A percentile compares a stretch with the other conserved stretches of the same genome.
Conservation (phyloP, 345 rosid genomes). For the Adansonia digitata region DNA sequence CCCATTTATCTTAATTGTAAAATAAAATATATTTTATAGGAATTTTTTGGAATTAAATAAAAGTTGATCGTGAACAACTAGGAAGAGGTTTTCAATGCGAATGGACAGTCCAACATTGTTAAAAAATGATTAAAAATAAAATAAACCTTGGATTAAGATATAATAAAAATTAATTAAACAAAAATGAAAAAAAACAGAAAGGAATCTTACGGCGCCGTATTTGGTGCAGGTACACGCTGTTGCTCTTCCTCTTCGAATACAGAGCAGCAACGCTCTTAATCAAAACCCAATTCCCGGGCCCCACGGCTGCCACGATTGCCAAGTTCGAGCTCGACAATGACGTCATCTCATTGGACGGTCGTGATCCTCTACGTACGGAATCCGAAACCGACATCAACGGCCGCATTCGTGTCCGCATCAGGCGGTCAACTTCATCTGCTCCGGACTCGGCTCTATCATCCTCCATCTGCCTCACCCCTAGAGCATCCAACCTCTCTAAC, state of each 20-base stretch:
- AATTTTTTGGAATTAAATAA: not conserved
- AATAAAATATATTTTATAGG: not conserved
- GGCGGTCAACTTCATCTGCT: constrained; percentile 47
- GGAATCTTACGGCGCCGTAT: not conserved
- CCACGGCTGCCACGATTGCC: constrained; percentile 35
- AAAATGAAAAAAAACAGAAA: too few relatives aligned
- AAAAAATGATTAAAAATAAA: not conserved
- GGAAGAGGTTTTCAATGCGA: not conserved
- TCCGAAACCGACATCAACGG: constrained; percentile 43
- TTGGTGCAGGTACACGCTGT: constrained; percentile 39
- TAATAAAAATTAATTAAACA: not conserved
- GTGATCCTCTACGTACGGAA: constrained; percentile 46
- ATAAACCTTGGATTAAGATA: not conserved
- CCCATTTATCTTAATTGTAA: not conserved
- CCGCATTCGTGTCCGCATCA: constrained; percentile 38
- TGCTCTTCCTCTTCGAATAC: constrained; percentile 48
- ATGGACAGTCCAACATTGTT: not conserved
- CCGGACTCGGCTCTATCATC: constrained; percentile 47
- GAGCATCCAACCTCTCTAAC: constrained; percentile 50
- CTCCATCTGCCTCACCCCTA: constrained; percentile 41
- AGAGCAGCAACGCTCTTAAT: constrained; percentile 42
- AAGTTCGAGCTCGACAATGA: constrained; percentile 45
- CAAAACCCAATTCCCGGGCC: constrained; percentile 40
- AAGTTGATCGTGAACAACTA: not conserved
- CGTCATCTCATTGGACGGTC: constrained; percentile 46